These are phyloP conservation scores for Symbiodinium pilosum DNA, from an alignment of 73 alveolate genomes.

Conservation along the genomic window DNA sequence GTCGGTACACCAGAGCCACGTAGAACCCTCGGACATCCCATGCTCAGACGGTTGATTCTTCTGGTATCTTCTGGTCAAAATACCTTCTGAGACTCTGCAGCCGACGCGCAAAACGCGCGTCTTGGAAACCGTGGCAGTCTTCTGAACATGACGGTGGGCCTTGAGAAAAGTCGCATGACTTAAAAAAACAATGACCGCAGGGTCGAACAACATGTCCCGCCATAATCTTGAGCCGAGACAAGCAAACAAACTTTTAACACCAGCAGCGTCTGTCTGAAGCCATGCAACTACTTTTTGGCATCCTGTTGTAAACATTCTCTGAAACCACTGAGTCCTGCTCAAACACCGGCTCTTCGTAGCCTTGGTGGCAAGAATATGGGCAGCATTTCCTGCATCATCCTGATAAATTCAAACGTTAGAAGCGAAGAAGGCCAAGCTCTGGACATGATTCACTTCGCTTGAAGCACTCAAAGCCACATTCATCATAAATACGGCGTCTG, in stretches of 20 bases:
- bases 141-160: background rate
- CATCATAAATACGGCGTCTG: constrained; percentile 79
- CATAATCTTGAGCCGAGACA: no score
- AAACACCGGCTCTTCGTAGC: constrained; percentile 49
- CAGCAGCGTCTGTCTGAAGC: no score
- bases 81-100: no score
- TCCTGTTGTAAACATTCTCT: no score
- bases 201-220: no score
- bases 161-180: background rate
- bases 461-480: constrained; percentile 41
- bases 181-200: no score
- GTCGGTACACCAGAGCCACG: no score
- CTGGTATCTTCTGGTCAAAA: background rate
- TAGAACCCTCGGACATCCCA: no score
- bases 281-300: no score
- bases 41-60: no score
- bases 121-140: background rate
- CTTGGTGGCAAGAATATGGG: no score
- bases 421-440: background rate
- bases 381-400: background rate
- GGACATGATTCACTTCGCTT: constrained; percentile 47
- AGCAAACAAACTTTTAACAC: no score
- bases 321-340: constrained; percentile 4
- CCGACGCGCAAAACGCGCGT: background rate
- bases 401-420: background rate